Percentiles rank a stretch among this genome's conserved stretches.
Evolutionary conservation across 73 alveolate genomes (phyloP).

Genomic region (Paramecium tetraurelia): DNA sequence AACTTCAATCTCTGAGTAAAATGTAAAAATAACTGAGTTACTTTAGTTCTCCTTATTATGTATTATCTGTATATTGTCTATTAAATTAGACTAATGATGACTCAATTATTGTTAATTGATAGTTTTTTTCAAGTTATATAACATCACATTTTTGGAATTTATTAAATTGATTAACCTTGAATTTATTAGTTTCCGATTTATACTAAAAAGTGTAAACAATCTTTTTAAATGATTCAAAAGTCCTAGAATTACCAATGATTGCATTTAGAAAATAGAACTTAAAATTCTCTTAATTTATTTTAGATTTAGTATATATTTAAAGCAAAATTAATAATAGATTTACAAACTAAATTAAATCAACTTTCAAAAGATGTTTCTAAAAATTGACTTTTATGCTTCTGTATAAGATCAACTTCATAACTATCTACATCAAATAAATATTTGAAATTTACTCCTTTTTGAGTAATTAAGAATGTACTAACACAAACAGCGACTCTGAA

Average conservation of each 20-base stretch:
- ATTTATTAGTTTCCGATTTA: neutral
- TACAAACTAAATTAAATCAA: neutral
- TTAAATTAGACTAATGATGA: too few relatives aligned
- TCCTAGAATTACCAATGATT: neutral
- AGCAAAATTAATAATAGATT: neutral
- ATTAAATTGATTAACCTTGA: neutral
- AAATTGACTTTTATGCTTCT: neutral
- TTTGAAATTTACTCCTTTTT: neutral
- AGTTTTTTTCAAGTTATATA: too few relatives aligned
- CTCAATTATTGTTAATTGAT: too few relatives aligned
- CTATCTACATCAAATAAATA: neutral
- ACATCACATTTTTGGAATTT: too few relatives aligned
- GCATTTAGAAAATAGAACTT: neutral
- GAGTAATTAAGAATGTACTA: neutral
- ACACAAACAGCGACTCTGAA: neutral
- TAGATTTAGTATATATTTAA: neutral
- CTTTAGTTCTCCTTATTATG: too few relatives aligned
- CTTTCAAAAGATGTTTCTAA: neutral
- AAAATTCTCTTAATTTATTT: neutral
- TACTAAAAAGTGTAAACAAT: neutral
- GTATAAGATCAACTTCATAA: neutral
- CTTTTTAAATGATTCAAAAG: neutral
- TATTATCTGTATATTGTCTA: too few relatives aligned
- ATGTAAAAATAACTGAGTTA: too few relatives aligned
- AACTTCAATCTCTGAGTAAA: too few relatives aligned